Evolutionary conservation across 2,329 filamentous ascomycete species (phyloP), one percentile per base, ranked within the genome.

Genomic region (Fusarium brevicatenulatum): DNA sequence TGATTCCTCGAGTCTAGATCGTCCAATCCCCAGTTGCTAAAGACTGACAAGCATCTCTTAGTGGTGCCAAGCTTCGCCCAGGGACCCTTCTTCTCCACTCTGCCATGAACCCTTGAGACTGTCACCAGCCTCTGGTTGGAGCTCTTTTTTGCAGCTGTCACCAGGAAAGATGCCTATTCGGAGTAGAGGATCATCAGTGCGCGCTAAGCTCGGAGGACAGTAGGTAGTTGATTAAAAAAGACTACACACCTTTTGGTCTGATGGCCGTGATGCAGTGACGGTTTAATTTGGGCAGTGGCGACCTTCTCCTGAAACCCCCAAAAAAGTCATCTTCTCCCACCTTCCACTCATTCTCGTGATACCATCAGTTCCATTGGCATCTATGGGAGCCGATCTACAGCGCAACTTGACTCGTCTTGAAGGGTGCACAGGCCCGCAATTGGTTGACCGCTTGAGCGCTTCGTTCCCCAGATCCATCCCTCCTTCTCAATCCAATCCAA

Each of bases 401-500:
- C 25, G 40, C 30, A 42, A 30, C 59, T 70, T 46, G 47, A 56
- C 49, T 68, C 43, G 36, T 43, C 53, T 64, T 61, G 61, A 32
- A 73, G 57, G 37, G 58, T 40, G 71, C 71, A 73, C 71, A 73
- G 71, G 71, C 71, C 71, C 64, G 44, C 49, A 54, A 66, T 47
- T 54, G 54, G 59, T 50, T 52, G 40, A 65, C 52, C 67, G 60
- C 59, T 32, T 19, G 21, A 42, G 42, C 23, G 46, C 49, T 59
- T 46, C 70, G 36, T 59, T 56, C 43, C 47, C 44, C 34, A 36
- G 23, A 30, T 18, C 34, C 23, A 30, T 44, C 56, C 62, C 66
- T 61, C 63, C 40, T 69, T 46, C 55, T 37, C 55, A 39, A 42
- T 19, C 40, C 63, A 34, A 36, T 19, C n/a, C 58, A 34, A 36